Base-by-base conservation (phyloP, 768 basidiomycete species). In the Leucosporidium yakuticum region DNA sequence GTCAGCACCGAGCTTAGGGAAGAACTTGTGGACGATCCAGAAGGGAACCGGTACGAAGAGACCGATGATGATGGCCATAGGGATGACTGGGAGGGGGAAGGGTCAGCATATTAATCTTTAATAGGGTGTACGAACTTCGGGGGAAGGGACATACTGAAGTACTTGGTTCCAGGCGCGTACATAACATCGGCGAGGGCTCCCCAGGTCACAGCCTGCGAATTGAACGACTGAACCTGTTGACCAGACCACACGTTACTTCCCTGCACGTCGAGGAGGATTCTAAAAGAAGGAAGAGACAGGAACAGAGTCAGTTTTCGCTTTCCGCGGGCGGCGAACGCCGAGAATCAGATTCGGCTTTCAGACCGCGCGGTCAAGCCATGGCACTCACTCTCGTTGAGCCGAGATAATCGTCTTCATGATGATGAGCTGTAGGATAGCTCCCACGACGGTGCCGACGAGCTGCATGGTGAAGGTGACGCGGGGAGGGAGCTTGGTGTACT, bases 381-480 rank as follows among this genome's bases (percentile, higher is more conserved):
- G 77, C 5, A 87, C 76, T 32, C 84, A 83, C 0, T 81, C 80
- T 0, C 81, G 79, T 57, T 85, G 83, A 49, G 77, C 80, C 59
- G 81, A 79, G 73, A 87, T 81, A 66, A 87, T 84, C 2, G 82
- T 81, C 69, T 84, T 85, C 84, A 84, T 87, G 67, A 89, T 85
- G 55, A 85, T 83, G 77, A 78, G 44, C 59, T 73, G 67, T 31
- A 75, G 73, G 61, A 70, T 47, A 48, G 69, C 69, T 69, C 84
- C 85, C 44, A 87, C 78, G 50, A 87, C 77, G 14, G 85, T 83
- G 2, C 86, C 85, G 58, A 82, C 61, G 44, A 80, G 81, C 74
- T 87, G 85, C 14, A 85, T 84, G n/a, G 82, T 80, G 77, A 87
- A 87, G 4, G 86, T 84, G 48, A 83, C 83, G 15, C 85, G 84